Evolutionary conservation across 2,329 filamentous ascomycete species (phyloP).

Genomic region (Phoma sp.): DNA sequence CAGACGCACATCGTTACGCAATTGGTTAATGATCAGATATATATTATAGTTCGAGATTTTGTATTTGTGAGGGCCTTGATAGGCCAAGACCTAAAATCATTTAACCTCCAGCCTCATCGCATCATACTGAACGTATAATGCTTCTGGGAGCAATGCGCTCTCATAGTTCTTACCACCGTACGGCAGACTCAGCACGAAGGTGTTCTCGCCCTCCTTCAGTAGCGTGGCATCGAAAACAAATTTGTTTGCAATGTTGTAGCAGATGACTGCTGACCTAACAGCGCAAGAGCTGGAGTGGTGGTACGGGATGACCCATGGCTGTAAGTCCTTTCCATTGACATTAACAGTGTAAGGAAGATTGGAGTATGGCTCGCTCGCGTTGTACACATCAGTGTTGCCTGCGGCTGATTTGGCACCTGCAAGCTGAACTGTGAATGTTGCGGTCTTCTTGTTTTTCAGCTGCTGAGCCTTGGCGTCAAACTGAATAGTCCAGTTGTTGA

Average conservation of each 20-base stretch:
- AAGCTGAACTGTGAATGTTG: conserved; percentile 68
- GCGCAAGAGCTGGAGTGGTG: conserved; percentile 67
- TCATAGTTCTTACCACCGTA: conserved; percentile 67
- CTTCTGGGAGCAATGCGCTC: conserved; percentile 59
- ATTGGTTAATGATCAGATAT: too few species aligned
- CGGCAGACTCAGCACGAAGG: conserved; percentile 65
- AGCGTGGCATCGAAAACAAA: conserved; percentile 62
- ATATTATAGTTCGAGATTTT: too few species aligned
- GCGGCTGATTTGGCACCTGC: conserved; percentile 68
- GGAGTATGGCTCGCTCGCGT: conserved; percentile 60
- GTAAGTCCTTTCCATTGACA: conserved; percentile 55
- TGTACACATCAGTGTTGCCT: conserved; percentile 68
- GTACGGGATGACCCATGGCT: conserved; percentile 66
- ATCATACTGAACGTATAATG: conserved; percentile 71
- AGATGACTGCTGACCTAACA: conserved; percentile 66
- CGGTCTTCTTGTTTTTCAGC: conserved; percentile 51
- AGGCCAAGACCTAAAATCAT: too few species aligned
- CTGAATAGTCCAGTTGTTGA: conserved; percentile 27
- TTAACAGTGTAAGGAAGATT: conserved; percentile 62
- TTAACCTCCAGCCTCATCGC: conserved; percentile 66
- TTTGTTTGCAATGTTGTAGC: conserved; percentile 68
- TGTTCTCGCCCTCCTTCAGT: conserved; percentile 62
- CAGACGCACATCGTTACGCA: too few species aligned
- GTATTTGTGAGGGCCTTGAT: too few species aligned
- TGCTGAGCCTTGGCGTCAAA: conserved; percentile 37